A percentile compares a stretch with the other conserved stretches of the same genome.
Conservation (phyloP, 805 yeast genomes). For the Metschnikowia cubensis region DNA sequence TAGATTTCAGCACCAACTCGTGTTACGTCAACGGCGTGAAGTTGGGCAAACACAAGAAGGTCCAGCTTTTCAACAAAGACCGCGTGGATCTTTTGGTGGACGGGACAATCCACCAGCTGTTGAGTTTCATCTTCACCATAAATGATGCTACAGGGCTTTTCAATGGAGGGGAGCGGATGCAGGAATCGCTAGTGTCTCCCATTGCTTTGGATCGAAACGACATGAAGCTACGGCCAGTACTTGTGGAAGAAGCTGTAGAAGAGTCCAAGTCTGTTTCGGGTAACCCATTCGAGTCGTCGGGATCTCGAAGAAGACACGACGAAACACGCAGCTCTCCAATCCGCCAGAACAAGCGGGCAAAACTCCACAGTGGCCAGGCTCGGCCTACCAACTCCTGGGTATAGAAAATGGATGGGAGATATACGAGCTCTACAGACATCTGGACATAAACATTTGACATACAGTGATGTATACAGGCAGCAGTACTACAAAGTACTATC, state of each 20-base stretch:
- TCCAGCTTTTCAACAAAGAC: constrained; percentile 61
- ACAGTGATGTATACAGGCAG: no score
- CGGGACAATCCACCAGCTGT: constrained; percentile 43
- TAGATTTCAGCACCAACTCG: constrained; percentile 77
- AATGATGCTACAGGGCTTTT: constrained; percentile 63
- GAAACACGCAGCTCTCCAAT: constrained; percentile 16
- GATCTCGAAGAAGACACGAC: constrained; percentile 27
- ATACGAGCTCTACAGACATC: no score
- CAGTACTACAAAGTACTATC: no score
- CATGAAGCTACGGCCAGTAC: constrained; percentile 25
- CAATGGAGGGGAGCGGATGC: constrained; percentile 40
- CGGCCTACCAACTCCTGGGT: constrained; percentile 27
- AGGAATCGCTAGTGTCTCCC: constrained; percentile 20
- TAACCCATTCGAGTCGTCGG: constrained; percentile 27
- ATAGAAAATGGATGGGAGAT: not conserved
- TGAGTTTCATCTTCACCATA: constrained; percentile 52
- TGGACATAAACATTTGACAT: no score
- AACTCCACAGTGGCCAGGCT: constrained; percentile 24
- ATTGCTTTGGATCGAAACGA: constrained; percentile 27
- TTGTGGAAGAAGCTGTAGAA: constrained; percentile 15
- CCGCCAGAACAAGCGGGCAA: constrained; percentile 25
- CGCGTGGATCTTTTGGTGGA: constrained; percentile 64
- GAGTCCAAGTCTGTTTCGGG: constrained; percentile 18
- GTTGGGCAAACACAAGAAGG: constrained; percentile 61
- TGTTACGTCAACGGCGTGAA: constrained; percentile 62